A percentile compares a stretch with the other conserved stretches of the same genome.
phyloP scores from a whole-genome alignment of 2,329 filamentous ascomycete species.

The Colletotrichum phormii region DNA sequence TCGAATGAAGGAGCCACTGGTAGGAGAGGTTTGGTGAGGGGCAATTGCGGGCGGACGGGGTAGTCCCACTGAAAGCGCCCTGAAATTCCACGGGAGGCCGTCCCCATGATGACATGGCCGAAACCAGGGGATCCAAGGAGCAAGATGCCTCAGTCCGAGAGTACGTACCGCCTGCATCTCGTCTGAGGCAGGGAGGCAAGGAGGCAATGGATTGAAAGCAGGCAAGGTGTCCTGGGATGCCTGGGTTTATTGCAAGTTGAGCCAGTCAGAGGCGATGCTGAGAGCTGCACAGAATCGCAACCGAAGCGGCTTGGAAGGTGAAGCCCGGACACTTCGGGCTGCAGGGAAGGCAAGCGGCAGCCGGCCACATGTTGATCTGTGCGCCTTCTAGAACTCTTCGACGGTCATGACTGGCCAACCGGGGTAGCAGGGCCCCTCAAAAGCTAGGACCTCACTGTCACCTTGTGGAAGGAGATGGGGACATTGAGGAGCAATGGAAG shows the following conservation, averaged over 20 bases:
- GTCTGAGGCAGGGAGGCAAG: not conserved
- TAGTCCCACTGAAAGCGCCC: constrained; percentile 37
- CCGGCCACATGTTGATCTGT: constrained; percentile 26
- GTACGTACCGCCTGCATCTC: not conserved
- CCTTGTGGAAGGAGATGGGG: constrained; percentile 13
- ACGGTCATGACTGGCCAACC: constrained; percentile 36
- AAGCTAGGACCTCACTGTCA: constrained; percentile 32
- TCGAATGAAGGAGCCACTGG: constrained; percentile 26
- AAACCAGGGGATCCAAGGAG: constrained; percentile 33
- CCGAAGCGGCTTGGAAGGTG: constrained; percentile 38
- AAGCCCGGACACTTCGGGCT: constrained; percentile 38
- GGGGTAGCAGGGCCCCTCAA: constrained; percentile 34
- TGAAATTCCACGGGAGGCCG: constrained; percentile 34
- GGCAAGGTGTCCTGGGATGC: not conserved
- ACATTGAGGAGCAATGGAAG: constrained; percentile 7
- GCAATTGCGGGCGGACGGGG: constrained; percentile 33
- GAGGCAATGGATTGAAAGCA: not conserved
- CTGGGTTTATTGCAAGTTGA: not conserved
- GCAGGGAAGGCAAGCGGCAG: constrained; percentile 30
- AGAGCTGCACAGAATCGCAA: constrained; percentile 38
- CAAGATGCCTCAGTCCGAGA: not conserved
- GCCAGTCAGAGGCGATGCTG: constrained; percentile 28
- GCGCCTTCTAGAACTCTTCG: constrained; percentile 41
- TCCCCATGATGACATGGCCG: constrained; percentile 36
- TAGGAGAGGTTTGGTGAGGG: constrained; percentile 28